Base-by-base conservation (phyloP, 805 yeast genomes). In the Hanseniaspora mollemarum region DNA sequence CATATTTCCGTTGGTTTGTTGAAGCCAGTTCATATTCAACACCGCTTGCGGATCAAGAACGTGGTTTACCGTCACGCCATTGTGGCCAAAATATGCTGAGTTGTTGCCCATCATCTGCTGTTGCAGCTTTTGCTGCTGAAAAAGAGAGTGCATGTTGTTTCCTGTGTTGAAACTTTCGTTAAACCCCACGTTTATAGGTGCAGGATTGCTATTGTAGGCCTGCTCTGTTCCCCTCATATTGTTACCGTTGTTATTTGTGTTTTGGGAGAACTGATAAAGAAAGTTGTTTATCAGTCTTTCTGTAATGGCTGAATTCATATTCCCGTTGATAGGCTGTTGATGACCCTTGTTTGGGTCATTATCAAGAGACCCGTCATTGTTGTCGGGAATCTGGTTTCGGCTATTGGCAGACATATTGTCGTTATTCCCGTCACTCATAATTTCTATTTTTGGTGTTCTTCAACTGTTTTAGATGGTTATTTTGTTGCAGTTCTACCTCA, bases 1-100 rank as follows among this genome's bases (percentile, higher is more conserved):
- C 31, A 2, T 45, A 42, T 28, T 42, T 36, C 37, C 8, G 26
- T 44, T 53, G 26, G 56, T 56, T 19, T 60, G 62, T 25, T 58
- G 64, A 22, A 39, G 13, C 43, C 43, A 39, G 8, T 8, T 16
- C 32, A 39, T 21, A 19, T 39, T 39, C 22, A 39, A 25, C 4
- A 39, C 16, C 4, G 43, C 32, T 16, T 39, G 43, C 7, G 43
- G 29, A 39, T 39, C 43, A 8, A 39, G 12, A 9, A 19, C 21
- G 9, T 25, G 31, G n/a, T 21, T 12, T 5, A 21, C n/a, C n/a
- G n/a, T n/a, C n/a, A n/a, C n/a, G n/a, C n/a, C 24, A 36, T 36
- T 36, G 15, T 18, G 21, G 16, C 4, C 3, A 37, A 10, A 3
- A 28, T 37, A 22, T 19, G 12, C 6, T 6, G 21, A 5, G 41